These are phyloP conservation scores for Crepidotus variabilis DNA, from an alignment of 768 basidiomycete genomes.

Conservation along the genomic window DNA sequence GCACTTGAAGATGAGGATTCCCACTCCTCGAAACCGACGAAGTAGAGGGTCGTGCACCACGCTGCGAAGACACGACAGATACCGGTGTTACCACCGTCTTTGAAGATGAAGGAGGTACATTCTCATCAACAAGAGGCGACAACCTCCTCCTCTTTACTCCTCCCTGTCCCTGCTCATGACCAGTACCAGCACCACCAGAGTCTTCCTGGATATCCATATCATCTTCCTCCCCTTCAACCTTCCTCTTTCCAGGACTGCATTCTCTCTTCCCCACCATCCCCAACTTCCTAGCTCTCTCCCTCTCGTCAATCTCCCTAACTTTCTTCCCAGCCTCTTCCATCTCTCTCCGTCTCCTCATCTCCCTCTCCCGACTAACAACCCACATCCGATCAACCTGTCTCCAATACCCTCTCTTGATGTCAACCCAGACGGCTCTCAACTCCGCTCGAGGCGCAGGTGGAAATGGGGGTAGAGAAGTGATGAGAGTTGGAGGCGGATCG, in stretches of 20 bases:
- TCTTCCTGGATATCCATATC: slow-evolving; percentile 3
- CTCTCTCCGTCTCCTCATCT: slow-evolving; percentile 8
- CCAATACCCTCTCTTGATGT: slow-evolving; percentile 5
- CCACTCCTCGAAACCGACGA: not conserved
- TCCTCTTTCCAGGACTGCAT: slow-evolving; percentile 13
- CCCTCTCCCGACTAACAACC: slow-evolving; percentile 1
- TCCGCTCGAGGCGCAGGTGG: slow-evolving; percentile 6
- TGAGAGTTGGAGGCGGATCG: too few relatives aligned
- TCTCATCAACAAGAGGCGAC: slow-evolving; percentile 3
- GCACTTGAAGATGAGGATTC: too few relatives aligned
- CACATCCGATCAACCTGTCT: slow-evolving; percentile 10
- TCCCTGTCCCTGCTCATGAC: slow-evolving; percentile 3
- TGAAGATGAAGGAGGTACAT: not conserved
- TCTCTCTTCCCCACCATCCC: not conserved
- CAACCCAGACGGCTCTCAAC: slow-evolving; percentile 6
- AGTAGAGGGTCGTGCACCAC: not conserved
- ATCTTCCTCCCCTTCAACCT: slow-evolving; percentile 5
- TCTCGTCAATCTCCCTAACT: slow-evolving; percentile 8
- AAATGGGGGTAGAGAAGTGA: not conserved
- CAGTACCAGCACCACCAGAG: not conserved
- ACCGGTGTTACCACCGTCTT: not conserved
- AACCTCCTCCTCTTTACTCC: slow-evolving; percentile 5
- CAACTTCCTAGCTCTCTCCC: not conserved
- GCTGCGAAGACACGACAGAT: not conserved
- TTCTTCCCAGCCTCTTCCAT: slow-evolving; percentile 15